Evolutionary conservation across 2,329 filamentous ascomycete species (phyloP), one percentile per base, ranked within the genome.

Genomic region (Biscogniauxia mediterranea): DNA sequence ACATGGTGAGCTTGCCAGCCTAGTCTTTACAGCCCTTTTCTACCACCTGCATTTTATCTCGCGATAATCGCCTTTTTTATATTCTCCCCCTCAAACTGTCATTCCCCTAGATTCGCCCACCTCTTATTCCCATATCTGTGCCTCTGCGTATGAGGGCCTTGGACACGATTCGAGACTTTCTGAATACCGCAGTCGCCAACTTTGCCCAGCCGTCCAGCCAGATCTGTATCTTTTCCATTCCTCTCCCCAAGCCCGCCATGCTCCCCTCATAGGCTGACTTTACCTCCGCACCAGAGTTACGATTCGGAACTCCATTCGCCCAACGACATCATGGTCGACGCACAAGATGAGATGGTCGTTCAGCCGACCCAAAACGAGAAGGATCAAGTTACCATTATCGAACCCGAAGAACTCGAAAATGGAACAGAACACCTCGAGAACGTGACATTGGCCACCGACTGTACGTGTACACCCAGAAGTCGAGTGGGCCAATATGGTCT

Each of bases 301-400:
- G 81, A 82, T 71, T 68, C 75, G 58, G 77, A 79, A 51, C 77
- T 83, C 58, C 80, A 82, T 64, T 84, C 83, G 56, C 83, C 82
- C 15, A 85, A 81, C 73, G 81, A 84, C 69, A 83, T 85, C 82
- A 75, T 83, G 71, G 75, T 85, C 68, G 83, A 85, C 68, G 78
- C 80, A 26, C 81, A 81, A 70, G 83, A 85, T 68, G 83, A 83
- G 59, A 78, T 83, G 68, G 79, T 82, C 70, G 78, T 79, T 66
- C 74, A 71, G 38, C 64, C 79, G 63, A 77, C 80, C 69, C 76
- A 78, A 58, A 72, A 75, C 62, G 84, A 85, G 66, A 80, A 79
- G 63, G 82, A 84, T 52, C 75, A 80, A 57, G 77, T 85, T 58
- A 77, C 81, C 68, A 83, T 85, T 70, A 84, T 85, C 73, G 80